Evolutionary conservation across 768 basidiomycete genomes (phyloP).

Genomic region (Boletus sp.): DNA sequence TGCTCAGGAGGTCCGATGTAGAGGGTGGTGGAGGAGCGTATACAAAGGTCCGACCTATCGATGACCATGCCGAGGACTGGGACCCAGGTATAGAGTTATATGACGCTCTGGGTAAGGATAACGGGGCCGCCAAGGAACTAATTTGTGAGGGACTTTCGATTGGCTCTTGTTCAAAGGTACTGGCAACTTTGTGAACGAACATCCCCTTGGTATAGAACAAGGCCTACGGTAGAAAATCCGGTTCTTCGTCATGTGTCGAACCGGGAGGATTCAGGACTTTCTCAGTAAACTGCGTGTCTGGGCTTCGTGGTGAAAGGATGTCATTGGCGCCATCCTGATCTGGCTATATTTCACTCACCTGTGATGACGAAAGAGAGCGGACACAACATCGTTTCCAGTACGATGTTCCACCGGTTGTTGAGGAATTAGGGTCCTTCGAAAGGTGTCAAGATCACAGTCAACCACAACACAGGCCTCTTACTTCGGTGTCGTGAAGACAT

Average conservation of each 20-base stretch:
- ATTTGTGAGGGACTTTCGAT: not conserved
- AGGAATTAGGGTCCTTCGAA: not conserved
- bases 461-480: not conserved
- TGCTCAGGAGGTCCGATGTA: slow-evolving; percentile 42
- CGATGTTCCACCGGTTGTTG: not conserved
- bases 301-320: slow-evolving; percentile 3
- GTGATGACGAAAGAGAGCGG: not conserved
- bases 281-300: not conserved
- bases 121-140: not conserved
- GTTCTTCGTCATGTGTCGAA: slow-evolving; percentile 11
- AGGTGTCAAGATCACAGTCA: not conserved
- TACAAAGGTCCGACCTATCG: slow-evolving; percentile 30
- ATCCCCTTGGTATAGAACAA: not conserved
- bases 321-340: not conserved
- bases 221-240: slow-evolving; percentile 20
- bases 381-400: not conserved
- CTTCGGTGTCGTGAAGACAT: slow-evolving; percentile 10
- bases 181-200: not conserved
- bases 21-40: slow-evolving; percentile 56
- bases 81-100: slow-evolving; percentile 8
- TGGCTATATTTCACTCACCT: slow-evolving; percentile 7
- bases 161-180: slow-evolving; percentile 17
- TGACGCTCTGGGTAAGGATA: slow-evolving; percentile 16
- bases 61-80: slow-evolving; percentile 1
- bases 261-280: not conserved